Conservation (phyloP, 768 basidiomycete genomes). For the Trametes coccinea region DNA sequence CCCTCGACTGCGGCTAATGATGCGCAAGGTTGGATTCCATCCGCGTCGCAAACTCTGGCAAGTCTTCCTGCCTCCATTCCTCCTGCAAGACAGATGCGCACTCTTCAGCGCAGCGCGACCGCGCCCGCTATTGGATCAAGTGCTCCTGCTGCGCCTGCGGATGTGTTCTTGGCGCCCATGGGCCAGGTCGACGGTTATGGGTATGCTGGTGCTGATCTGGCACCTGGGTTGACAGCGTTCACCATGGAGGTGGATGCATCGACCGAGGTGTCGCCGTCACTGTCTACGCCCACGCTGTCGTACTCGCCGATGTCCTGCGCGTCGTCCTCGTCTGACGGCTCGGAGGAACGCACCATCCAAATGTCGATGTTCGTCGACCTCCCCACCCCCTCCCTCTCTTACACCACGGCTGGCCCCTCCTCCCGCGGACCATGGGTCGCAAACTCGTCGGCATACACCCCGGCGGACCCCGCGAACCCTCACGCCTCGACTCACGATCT, state of each 20-base stretch:
- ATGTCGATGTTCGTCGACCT: conserved; percentile 24
- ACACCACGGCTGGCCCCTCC: not conserved
- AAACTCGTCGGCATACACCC: conserved; percentile 5
- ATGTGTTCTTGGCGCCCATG: not conserved
- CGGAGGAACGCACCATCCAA: conserved; percentile 30
- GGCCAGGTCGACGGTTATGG: not conserved
- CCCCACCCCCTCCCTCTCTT: conserved; percentile 17
- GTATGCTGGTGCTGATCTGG: conserved; percentile 7
- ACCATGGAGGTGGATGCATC: conserved; percentile 12
- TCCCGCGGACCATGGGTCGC: conserved; percentile 16
- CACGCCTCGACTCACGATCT: not conserved
- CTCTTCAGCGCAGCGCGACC: conserved; percentile 26
- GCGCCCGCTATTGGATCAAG: conserved; percentile 18
- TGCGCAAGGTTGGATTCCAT: not conserved
- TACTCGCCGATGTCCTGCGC: conserved; percentile 32
- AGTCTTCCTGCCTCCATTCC: conserved; percentile 14
- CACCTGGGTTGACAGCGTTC: conserved; percentile 11
- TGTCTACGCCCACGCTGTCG: conserved; percentile 28
- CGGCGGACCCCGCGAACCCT: conserved; percentile 20
- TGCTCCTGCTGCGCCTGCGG: conserved; percentile 4
- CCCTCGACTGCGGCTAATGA: conserved; percentile 18
- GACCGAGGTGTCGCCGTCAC: conserved; percentile 24
- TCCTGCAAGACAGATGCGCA: conserved; percentile 6
- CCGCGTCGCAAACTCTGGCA: not conserved
- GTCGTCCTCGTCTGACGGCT: conserved; percentile 31